Conservation (phyloP, 305 asterid genomes). For the Petunia hybrid region DNA sequence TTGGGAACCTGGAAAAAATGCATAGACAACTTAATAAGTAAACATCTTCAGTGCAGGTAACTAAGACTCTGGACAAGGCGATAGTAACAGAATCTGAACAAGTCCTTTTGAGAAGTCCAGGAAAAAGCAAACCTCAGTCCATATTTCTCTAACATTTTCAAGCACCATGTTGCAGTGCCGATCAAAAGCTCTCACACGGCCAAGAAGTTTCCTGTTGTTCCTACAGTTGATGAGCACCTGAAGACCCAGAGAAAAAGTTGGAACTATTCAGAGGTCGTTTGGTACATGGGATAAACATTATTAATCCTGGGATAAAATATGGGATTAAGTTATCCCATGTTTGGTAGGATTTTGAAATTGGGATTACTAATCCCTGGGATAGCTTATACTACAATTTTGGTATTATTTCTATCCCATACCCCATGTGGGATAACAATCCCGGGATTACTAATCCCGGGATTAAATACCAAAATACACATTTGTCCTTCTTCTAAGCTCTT, state of each 20-base stretch:
- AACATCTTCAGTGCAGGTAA: background rate
- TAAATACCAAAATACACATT: too few species aligned
- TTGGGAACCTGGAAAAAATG: slow-evolving; percentile 66
- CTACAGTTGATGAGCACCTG: slow-evolving; percentile 96
- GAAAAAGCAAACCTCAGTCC: slow-evolving; percentile 80
- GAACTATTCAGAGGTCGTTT: background rate
- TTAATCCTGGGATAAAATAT: background rate
- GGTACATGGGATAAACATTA: too few species aligned
- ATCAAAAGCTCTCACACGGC: slow-evolving; percentile 95
- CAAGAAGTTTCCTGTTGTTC: slow-evolving; percentile 90
- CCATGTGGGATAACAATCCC: too few species aligned
- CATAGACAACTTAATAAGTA: slow-evolving; percentile 4
- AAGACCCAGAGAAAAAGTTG: background rate
- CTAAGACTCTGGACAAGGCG: background rate
- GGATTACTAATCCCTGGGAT: too few species aligned
- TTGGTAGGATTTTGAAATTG: too few species aligned
- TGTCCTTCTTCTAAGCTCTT: too few species aligned
- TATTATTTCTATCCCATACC: too few species aligned
- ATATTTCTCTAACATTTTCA: slow-evolving; percentile 93
- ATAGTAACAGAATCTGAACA: too few species aligned
- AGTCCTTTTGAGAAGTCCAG: background rate
- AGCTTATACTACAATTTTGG: too few species aligned
- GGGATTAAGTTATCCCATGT: background rate
- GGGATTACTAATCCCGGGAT: too few species aligned
- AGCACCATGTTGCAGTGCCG: slow-evolving; percentile 98